Evolutionary conservation across 495 filamentous ascomycete species (phyloP).

Genomic region (Neurospora sp.): DNA sequence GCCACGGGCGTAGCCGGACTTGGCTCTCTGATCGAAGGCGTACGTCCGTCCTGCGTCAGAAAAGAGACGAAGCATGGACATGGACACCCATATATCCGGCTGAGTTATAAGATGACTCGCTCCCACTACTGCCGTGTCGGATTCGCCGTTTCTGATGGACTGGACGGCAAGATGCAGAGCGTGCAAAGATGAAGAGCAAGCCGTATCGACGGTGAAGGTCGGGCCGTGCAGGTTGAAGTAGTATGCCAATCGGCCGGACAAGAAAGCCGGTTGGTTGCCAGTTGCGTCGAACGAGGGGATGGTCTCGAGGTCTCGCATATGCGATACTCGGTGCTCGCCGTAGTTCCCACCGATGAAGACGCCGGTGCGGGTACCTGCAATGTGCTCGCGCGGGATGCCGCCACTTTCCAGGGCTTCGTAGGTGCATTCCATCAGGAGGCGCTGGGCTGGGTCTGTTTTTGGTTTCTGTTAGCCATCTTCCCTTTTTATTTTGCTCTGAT

Average conservation of each 20-base stretch:
- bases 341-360: conserved; percentile 37
- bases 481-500: not conserved
- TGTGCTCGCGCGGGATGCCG: conserved; percentile 36
- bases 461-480: not conserved
- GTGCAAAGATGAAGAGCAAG: conserved; percentile 66
- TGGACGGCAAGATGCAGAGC: conserved; percentile 66
- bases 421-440: conserved; percentile 44
- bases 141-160: conserved; percentile 51
- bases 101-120: conserved; percentile 34
- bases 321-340: conserved; percentile 25
- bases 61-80: conserved; percentile 26
- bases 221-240: conserved; percentile 44
- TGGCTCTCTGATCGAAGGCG: conserved; percentile 32
- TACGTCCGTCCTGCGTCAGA: conserved; percentile 28
- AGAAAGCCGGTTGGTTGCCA: conserved; percentile 35
- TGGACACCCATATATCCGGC: conserved; percentile 34
- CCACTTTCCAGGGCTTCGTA: conserved; percentile 41
- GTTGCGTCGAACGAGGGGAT: conserved; percentile 32
- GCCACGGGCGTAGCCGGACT: conserved; percentile 35
- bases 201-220: conserved; percentile 70
- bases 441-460: conserved; percentile 42
- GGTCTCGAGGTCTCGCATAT: conserved; percentile 30
- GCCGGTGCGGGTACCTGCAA: conserved; percentile 33
- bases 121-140: conserved; percentile 35
- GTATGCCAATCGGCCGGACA: conserved; percentile 48